phyloP scores from a whole-genome alignment of 768 basidiomycete species.

The Lentinus tigrinus region DNA sequence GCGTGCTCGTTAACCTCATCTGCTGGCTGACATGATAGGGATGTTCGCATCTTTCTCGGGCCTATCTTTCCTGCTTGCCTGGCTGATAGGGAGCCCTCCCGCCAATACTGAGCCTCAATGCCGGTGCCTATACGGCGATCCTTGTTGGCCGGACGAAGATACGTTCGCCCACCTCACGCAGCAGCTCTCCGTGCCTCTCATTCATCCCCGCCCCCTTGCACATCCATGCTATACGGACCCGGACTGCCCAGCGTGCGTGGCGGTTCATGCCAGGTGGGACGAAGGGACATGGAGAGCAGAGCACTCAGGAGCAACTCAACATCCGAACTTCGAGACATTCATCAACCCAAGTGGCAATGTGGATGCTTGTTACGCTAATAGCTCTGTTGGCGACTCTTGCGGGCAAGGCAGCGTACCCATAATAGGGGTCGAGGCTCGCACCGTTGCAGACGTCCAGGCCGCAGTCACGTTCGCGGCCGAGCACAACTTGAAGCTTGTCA shows the following conservation, averaged over 20 bases:
- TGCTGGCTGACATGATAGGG: not conserved
- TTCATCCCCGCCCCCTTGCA: constrained; percentile 40
- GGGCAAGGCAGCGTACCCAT: constrained; percentile 42
- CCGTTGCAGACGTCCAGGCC: constrained; percentile 29
- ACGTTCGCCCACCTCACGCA: constrained; percentile 25
- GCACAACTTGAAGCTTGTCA: constrained; percentile 23
- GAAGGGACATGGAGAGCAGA: constrained; percentile 41
- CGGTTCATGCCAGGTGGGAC: not conserved
- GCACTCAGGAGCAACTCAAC: constrained; percentile 40
- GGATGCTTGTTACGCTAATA: constrained; percentile 50
- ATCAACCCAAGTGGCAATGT: constrained; percentile 43
- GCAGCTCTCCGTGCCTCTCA: constrained; percentile 42
- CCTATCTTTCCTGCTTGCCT: not conserved
- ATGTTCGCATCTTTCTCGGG: not conserved
- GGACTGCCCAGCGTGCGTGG: not conserved
- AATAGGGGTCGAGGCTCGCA: constrained; percentile 22
- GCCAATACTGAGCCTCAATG: not conserved
- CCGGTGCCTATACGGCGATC: not conserved
- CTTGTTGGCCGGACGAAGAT: not conserved
- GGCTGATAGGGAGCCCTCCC: not conserved
- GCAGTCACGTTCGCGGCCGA: constrained; percentile 24
- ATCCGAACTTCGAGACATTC: constrained; percentile 32
- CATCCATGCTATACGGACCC: constrained; percentile 35
- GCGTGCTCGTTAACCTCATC: not conserved
- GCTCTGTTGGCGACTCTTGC: constrained; percentile 37